Base-by-base conservation (phyloP, 1,139 yeast species). In the Geotrichum histeridarum region DNA sequence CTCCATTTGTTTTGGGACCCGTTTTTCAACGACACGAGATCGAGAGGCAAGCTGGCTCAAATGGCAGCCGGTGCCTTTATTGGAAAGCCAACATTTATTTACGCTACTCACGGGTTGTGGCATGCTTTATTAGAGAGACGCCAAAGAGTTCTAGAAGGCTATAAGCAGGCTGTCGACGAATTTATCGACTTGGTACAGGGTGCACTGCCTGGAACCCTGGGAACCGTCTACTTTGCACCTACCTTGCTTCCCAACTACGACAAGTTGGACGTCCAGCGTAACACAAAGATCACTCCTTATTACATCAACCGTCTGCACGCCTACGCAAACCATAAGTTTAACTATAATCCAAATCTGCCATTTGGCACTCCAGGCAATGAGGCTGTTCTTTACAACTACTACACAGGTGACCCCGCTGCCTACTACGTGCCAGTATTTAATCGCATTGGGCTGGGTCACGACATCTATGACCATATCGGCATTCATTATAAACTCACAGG, bases 21-120 rank as follows among this genome's bases (percentile, higher is more conserved):
- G 14, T 54, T 50, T 30, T 49, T 54, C 36, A 54, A 51, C 18
- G 14, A 15, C n/a, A 36, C 54, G 1, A 33, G 35, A 3, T 18
- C 42, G 2, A 9, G 15, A 14, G 50, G 37, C 12, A 27, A 31
- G 8, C 12, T 49, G 4, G 44, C 55, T 1, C 27, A 37, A 35
- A 35, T 32, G 27, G 39, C 35, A 8, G 8, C 36, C 22, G 12
- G 22, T 7, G 31, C n/a, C 12, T 22, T 3, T 22, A 22, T 22
- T 5, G 42, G 46, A 8, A 12, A 39, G 5, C 42, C 36, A 14
- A 18, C 48, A 4, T 33, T 37, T n/a, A 42, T 55, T 38, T 55
- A 55, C 46, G 35, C 46, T 14, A 52, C 58, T 1, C 53, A 56
- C 4, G 58, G 58, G 2, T 51, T 55, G 15, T 55, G 58, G 58